Base-by-base conservation (phyloP, 1,284 basidiomycete species). In the Moniliophthora roreri region DNA sequence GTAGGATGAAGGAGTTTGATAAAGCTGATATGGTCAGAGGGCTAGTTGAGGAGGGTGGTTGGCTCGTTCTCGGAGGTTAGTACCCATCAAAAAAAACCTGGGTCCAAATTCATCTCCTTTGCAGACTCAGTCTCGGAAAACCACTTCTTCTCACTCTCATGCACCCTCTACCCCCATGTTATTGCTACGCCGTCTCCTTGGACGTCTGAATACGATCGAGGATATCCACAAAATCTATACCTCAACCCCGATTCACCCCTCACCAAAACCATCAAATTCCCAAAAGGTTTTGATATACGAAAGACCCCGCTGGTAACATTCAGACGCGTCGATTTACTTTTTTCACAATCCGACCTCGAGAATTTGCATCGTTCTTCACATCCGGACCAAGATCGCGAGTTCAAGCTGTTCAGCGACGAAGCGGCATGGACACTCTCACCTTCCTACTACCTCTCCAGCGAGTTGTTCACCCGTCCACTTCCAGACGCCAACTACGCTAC, bases 111-210 rank as follows among this genome's bases (percentile, higher is more conserved):
- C 18, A 20, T n/a, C 8, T 16, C 3, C 6, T 16, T 4, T 44
- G 21, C 50, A 84, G 84, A 87, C 59, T 85, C 84, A 1, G 81
- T 85, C 21, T 81, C 81, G 0, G 85, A 87, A 61, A 82, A 82
- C 55, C 84, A 87, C 64, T 87, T 87, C 70, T 86, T 86, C 65
- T 86, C 85, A 4, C 64, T 87, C 1, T 85, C 84, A 0, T 87
- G 85, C 60, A 57, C 79, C 38, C 72, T 87, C 2, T 82, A 78
- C 64, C 84, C 85, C 0, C 82, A 87, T 62, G 83, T 87, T 36
- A 73, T 75, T 41, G 84, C 84, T 1, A 84, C 79, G 1, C 84
- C 84, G 0, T 75, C 81, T 58, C 85, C 84, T 59, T 76, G 73
- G 38, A 69, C 72, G 40, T 76, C 76, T 54, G 70, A 75, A 0